Conservation (phyloP, 257 asterid species). For the Perilla frutescens region DNA sequence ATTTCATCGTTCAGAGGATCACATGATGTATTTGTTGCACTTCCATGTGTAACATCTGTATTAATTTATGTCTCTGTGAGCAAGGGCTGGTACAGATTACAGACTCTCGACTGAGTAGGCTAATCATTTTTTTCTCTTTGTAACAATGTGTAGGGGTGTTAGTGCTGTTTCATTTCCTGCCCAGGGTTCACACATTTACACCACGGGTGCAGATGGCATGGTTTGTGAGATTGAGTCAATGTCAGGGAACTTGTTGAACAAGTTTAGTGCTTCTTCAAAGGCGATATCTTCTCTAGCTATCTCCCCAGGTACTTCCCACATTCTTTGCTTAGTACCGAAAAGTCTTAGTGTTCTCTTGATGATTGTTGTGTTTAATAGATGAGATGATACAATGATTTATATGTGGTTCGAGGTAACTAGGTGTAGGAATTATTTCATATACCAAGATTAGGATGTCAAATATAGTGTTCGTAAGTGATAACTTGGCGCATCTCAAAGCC, state of each 20-base stretch:
- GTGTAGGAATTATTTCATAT: neutral
- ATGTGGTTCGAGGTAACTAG: neutral
- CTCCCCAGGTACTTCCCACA: constrained; percentile 69
- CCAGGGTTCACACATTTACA: constrained; percentile 67
- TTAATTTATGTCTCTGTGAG: constrained; percentile 1
- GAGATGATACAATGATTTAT: neutral
- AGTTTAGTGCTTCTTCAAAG: constrained; percentile 74
- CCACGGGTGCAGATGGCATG: constrained; percentile 92
- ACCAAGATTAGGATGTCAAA: neutral
- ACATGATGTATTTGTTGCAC: neutral
- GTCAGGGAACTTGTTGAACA: constrained; percentile 70
- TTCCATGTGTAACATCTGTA: neutral
- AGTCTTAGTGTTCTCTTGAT: neutral
- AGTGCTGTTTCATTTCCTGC: constrained; percentile 68
- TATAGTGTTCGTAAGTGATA: neutral
- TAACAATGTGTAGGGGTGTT: constrained; percentile 71
- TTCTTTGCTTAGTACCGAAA: neutral
- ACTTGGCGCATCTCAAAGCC: neutral
- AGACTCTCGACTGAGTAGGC: constrained; percentile 14
- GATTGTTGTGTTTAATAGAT: constrained; percentile 5
- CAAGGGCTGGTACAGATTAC: neutral
- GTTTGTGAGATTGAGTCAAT: constrained; percentile 76
- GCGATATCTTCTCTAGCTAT: constrained; percentile 75
- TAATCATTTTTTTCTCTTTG: constrained; percentile 27
- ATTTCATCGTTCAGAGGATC: neutral